phyloP scores from a whole-genome alignment of 2,329 filamentous ascomycete species.

The Hysterium pulicare region DNA sequence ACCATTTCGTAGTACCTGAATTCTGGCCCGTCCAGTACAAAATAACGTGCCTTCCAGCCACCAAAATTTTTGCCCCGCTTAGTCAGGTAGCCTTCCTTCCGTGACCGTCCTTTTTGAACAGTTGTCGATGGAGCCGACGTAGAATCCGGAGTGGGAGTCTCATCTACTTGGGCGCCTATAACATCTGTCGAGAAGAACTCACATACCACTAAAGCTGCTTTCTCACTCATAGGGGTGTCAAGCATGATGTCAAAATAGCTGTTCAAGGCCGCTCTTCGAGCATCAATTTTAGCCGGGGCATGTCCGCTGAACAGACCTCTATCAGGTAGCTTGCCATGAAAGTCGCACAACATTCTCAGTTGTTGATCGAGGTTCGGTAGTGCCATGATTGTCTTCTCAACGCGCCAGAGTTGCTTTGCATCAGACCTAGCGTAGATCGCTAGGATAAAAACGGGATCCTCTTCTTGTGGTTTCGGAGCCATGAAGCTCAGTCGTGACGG shows the following conservation, averaged over 20 bases:
- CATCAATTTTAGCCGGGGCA: constrained; percentile 88
- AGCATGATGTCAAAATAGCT: constrained; percentile 81
- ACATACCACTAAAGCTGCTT: constrained; percentile 77
- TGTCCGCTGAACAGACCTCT: constrained; percentile 85
- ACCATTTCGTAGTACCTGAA: constrained; percentile 90
- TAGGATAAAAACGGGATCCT: constrained; percentile 91
- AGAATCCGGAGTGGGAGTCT: constrained; percentile 56
- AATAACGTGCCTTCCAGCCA: constrained; percentile 88
- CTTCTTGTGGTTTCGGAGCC: constrained; percentile 74
- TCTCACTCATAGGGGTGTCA: constrained; percentile 75
- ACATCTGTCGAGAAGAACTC: constrained; percentile 74
- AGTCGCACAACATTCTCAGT: constrained; percentile 69
- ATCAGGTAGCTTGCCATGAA: constrained; percentile 77
- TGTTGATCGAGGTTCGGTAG: constrained; percentile 78
- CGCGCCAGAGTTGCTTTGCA: constrained; percentile 79
- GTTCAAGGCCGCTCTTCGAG: constrained; percentile 75
- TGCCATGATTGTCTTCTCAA: constrained; percentile 86
- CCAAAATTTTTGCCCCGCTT: constrained; percentile 99
- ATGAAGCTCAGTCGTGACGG: constrained; percentile 84
- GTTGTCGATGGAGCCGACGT: constrained; percentile 39
- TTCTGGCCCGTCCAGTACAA: constrained; percentile 65
- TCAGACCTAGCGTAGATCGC: constrained; percentile 77
- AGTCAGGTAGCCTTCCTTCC: constrained; percentile 86
- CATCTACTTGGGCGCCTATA: constrained; percentile 54
- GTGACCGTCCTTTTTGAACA: constrained; percentile 55